Conservation (phyloP, 352 stramenopile species). For the Globisporangium irregulare region DNA sequence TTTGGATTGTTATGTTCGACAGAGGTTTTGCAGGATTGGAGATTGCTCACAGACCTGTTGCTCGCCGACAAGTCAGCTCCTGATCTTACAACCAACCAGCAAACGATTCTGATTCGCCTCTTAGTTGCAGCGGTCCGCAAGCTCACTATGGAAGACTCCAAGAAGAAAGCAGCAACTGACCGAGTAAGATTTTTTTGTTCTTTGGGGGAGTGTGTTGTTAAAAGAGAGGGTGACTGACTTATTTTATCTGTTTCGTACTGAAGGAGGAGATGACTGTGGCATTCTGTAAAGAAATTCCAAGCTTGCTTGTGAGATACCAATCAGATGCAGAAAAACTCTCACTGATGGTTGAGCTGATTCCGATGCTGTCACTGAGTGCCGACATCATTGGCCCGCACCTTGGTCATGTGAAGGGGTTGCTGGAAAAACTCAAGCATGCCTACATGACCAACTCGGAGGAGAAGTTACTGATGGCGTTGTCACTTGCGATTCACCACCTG, state of each 20-base stretch:
- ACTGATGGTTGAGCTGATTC: constrained; percentile 73
- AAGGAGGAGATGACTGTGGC: constrained; percentile 76
- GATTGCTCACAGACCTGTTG: constrained; percentile 67
- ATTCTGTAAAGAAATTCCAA: constrained; percentile 82
- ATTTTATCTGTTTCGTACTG: constrained; percentile 1
- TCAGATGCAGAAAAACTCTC: constrained; percentile 77
- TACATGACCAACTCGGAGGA: constrained; percentile 71
- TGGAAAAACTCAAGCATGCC: constrained; percentile 75
- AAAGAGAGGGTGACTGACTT: not conserved
- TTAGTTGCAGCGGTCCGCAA: constrained; percentile 70
- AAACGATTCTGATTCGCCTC: constrained; percentile 73
- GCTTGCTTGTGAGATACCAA: constrained; percentile 70
- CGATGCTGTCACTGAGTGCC: constrained; percentile 55
- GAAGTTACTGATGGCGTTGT: constrained; percentile 60
- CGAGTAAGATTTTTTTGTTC: constrained; percentile 31
- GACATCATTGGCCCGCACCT: constrained; percentile 72
- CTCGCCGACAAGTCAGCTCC: constrained; percentile 79
- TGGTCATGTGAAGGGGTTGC: constrained; percentile 58
- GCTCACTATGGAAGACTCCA: constrained; percentile 36
- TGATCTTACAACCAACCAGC: constrained; percentile 75
- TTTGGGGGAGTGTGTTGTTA: not conserved
- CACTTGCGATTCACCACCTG: constrained; percentile 68
- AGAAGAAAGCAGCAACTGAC: constrained; percentile 51
- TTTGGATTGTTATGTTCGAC: constrained; percentile 11
- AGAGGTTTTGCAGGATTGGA: constrained; percentile 86